These are phyloP conservation scores for Naumovozyma baii DNA, from an alignment of 805 yeast genomes.

Conservation along the genomic window DNA sequence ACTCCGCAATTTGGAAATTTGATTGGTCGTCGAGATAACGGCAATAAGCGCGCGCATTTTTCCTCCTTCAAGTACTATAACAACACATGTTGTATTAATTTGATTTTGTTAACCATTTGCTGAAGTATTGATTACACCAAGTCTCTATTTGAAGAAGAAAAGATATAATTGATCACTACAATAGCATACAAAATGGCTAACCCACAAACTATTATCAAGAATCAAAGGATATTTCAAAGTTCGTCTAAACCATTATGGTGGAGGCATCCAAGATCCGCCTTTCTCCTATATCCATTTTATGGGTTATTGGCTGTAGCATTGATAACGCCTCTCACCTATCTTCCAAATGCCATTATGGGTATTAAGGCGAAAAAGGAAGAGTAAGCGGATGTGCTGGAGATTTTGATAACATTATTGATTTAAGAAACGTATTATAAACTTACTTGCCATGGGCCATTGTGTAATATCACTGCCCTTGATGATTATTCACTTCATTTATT, in stretches of 20 bases:
- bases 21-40: background rate
- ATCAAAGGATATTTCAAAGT: conserved; percentile 50
- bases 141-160: background rate
- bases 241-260: conserved; percentile 50
- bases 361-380: conserved; percentile 38
- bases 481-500: background rate
- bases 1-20: background rate
- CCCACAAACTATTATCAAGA: conserved; percentile 36
- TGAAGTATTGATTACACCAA: background rate
- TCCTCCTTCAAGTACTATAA: background rate
- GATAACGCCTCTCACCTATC: conserved; percentile 54
- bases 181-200: conserved; percentile 36
- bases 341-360: conserved; percentile 65
- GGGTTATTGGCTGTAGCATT: conserved; percentile 63
- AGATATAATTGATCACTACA: background rate
- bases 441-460: no score
- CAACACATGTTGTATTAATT: no score
- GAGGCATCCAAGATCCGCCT: conserved; percentile 61
- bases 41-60: background rate
- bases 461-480: background rate
- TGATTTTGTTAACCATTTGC: background rate
- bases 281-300: conserved; percentile 67
- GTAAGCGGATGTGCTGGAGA: no score
- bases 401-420: background rate
- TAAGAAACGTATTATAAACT: no score